phyloP scores from a whole-genome alignment of 441 rosid genomes.

The Arabidopsis lyrata region DNA sequence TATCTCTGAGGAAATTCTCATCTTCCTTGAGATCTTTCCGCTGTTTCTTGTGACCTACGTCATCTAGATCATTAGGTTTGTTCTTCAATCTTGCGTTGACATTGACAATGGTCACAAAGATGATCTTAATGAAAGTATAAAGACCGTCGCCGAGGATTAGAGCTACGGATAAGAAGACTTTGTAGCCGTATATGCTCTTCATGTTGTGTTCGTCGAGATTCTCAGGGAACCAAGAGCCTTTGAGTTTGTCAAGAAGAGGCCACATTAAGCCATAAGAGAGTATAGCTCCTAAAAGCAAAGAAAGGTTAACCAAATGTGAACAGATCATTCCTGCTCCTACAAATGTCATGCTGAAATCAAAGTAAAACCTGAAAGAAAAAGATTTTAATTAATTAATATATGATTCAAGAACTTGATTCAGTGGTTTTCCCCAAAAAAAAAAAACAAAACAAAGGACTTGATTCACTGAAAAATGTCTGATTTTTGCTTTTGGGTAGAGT shows the following conservation, averaged over 20 bases:
- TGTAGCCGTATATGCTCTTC: slow-evolving; percentile 89
- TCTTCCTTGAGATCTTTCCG: slow-evolving; percentile 56
- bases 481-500: background rate
- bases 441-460: too few species aligned
- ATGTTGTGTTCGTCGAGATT: slow-evolving; percentile 68
- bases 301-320: slow-evolving; percentile 81
- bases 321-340: slow-evolving; percentile 98
- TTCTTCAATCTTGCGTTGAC: slow-evolving; percentile 56
- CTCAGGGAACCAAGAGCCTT: slow-evolving; percentile 81
- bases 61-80: slow-evolving; percentile 43
- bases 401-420: slow-evolving; percentile 2
- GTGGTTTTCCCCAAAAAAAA: too few species aligned
- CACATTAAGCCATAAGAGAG: slow-evolving; percentile 90
- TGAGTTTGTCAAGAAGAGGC: slow-evolving; percentile 76
- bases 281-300: slow-evolving; percentile 85
- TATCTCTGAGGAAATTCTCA: slow-evolving; percentile 73
- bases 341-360: slow-evolving; percentile 83
- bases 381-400: background rate
- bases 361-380: slow-evolving; percentile 65
- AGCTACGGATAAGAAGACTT: slow-evolving; percentile 85
- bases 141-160: slow-evolving; percentile 93
- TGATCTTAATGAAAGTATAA: slow-evolving; percentile 83
- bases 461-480: background rate
- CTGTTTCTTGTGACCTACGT: slow-evolving; percentile 45
- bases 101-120: slow-evolving; percentile 55